These are phyloP conservation scores for Aspergillus fumigatiaffinis DNA, from an alignment of 2,329 filamentous ascomycete species.

Conservation along the genomic window DNA sequence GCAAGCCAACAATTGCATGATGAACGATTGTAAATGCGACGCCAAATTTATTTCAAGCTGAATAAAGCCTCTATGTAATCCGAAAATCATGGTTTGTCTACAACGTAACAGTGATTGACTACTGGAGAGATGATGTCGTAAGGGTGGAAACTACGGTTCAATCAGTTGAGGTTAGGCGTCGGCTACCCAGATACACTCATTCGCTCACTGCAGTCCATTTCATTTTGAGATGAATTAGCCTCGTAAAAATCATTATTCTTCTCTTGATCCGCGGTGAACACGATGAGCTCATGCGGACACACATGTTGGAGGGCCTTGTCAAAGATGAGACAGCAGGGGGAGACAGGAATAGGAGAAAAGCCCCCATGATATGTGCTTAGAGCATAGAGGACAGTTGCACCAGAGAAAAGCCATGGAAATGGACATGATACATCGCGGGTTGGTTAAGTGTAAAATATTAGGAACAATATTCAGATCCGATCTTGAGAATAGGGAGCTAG, in stretches of 20 bases:
- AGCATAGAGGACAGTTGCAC: conserved; percentile 6
- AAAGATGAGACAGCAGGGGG: conserved; percentile 10
- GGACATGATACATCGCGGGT: conserved; percentile 10
- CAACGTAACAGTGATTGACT: background rate
- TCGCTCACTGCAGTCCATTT: conserved; percentile 12
- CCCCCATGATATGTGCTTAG: conserved; percentile 12
- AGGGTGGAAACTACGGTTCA: background rate
- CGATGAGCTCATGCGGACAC: conserved; percentile 6
- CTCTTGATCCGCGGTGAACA: background rate
- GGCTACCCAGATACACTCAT: conserved; percentile 2
- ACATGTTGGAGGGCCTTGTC: conserved; percentile 11
- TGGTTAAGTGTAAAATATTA: conserved; percentile 7
- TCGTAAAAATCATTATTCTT: conserved; percentile 8
- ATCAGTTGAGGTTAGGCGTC: background rate
- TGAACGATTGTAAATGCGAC: background rate
- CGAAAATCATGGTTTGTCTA: background rate
- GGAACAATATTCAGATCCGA: background rate
- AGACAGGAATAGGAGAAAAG: conserved; percentile 8
- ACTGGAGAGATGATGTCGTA: background rate
- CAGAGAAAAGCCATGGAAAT: conserved; percentile 8
- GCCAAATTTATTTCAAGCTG: background rate
- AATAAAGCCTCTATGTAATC: background rate
- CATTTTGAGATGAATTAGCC: conserved; percentile 10
- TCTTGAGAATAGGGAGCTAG: conserved; percentile 1
- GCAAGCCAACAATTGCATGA: background rate